Evolutionary conservation across 495 filamentous ascomycete genomes (phyloP), one percentile per base, ranked within the genome.

Genomic region (Penicillium turbatum): DNA sequence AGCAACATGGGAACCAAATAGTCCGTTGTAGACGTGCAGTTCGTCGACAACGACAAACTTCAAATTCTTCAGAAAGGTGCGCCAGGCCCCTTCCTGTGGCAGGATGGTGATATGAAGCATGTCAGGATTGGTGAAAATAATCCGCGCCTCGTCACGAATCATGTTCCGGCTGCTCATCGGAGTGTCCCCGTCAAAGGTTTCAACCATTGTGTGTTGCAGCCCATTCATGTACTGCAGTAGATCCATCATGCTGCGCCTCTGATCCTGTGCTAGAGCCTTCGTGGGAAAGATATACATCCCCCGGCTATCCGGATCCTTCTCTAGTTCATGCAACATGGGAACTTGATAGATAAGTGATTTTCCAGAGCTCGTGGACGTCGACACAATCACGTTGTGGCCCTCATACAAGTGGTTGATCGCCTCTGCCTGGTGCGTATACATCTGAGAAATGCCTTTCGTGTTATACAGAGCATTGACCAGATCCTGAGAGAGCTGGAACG

Each of bases 281-380:
- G 93, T 99, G 1, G 93, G 93, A 55, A 98, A 99, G 19, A 99
- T 96, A 64, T 96, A 97, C 86, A 99, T 90, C 9, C 93, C 92
- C 59, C 92, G 76, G 38, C 89, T 86, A 41, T 86, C 77, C 4
- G 62, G 67, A 57, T 97, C 88, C 38, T 80, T 75, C 68, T 97
- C 92, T 10, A 99, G 77, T 26, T 86, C 88, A 64, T 96, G 86
- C 24, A 99, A 73, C 56, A 97, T 92, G 0, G 93, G 93, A 16
- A 99, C 76, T 62, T 97, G 95, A 63, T 97, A 99, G 48, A 97
- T 97, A 29, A 99, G 71, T 5, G 90, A 95, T 69, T 99, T 99
- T 5, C 93, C 93, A 0, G 95, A 97, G 67, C 87, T 92, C 0
- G 93, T 99, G 13, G 92, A 96, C 0, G 93, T 99, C 3, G 91